phyloP scores from a whole-genome alignment of 345 rosid species.

The Linum trigynum region DNA sequence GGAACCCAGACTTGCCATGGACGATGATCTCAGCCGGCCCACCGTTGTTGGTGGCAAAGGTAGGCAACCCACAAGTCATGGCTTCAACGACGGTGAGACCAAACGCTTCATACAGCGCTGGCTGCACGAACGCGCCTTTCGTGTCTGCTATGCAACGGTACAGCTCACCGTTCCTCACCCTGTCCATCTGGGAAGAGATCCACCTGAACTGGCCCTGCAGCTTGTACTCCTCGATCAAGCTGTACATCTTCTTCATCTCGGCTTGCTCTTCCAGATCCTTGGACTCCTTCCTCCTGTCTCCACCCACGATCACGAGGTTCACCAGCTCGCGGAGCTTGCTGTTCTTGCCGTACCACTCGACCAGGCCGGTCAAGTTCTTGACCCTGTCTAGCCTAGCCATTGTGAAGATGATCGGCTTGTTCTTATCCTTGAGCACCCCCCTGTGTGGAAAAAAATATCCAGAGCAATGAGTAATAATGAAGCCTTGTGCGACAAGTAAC shows the following conservation, averaged over 20 bases:
- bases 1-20: constrained; percentile 45
- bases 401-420: constrained; percentile 53
- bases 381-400: constrained; percentile 63
- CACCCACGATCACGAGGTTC: constrained; percentile 45
- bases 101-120: constrained; percentile 49
- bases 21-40: constrained; percentile 50
- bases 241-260: constrained; percentile 45
- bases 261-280: constrained; percentile 44
- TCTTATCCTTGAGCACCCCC: constrained; percentile 31
- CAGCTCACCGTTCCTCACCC: constrained; percentile 50
- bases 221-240: constrained; percentile 33
- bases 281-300: constrained; percentile 31
- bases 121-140: constrained; percentile 40
- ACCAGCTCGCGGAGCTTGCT: constrained; percentile 35
- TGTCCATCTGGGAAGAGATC: constrained; percentile 48
- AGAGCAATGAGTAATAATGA: too few species aligned
- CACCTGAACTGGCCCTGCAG: constrained; percentile 45
- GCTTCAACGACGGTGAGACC: constrained; percentile 54
- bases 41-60: constrained; percentile 52
- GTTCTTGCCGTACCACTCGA: constrained; percentile 42
- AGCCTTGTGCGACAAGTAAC: neutral
- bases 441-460: constrained; percentile 18
- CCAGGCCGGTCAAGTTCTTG: constrained; percentile 50
- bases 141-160: constrained; percentile 46
- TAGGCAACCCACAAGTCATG: constrained; percentile 49